phyloP scores from a whole-genome alignment of 2,329 filamentous ascomycete species.

The Westerdykella sp. region DNA sequence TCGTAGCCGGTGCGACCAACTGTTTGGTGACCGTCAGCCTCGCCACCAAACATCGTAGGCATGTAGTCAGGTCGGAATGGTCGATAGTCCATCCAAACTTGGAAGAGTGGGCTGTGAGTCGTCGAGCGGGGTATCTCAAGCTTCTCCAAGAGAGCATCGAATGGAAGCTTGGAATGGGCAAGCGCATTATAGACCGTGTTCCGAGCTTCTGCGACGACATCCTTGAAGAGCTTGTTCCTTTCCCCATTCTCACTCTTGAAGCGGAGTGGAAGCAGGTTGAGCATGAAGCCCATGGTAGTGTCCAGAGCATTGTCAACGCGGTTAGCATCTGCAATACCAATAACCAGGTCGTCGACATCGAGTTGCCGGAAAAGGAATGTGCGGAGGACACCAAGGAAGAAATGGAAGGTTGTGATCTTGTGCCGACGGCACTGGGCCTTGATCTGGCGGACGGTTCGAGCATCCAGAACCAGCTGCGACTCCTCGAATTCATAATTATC shows the following conservation, averaged over 20 bases:
- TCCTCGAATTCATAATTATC: constrained; percentile 1
- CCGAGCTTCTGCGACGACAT: constrained; percentile 8
- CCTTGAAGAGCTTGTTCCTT: constrained; percentile 11
- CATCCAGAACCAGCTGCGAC: no score
- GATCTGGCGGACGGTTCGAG: background rate
- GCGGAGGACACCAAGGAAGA: constrained; percentile 33
- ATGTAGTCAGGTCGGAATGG: no score
- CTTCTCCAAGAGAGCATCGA: constrained; percentile 30
- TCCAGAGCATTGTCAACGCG: constrained; percentile 19
- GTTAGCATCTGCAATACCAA: constrained; percentile 40
- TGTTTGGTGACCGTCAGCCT: background rate
- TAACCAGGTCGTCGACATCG: constrained; percentile 29
- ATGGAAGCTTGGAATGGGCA: constrained; percentile 23
- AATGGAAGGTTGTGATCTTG: constrained; percentile 29
- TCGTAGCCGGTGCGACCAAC: background rate
- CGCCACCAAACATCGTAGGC: background rate
- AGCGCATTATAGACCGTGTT: constrained; percentile 16
- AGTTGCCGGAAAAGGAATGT: constrained; percentile 23
- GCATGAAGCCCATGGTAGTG: constrained; percentile 34
- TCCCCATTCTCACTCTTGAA: constrained; percentile 7
- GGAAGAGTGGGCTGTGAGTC: constrained; percentile 32
- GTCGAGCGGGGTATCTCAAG: constrained; percentile 16
- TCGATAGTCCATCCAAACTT: constrained; percentile 32
- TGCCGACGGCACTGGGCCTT: constrained; percentile 12
- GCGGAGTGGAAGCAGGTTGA: constrained; percentile 38